Conservation (phyloP, 2,329 filamentous ascomycete genomes). For the Paraconiothyrium brasiliense region DNA sequence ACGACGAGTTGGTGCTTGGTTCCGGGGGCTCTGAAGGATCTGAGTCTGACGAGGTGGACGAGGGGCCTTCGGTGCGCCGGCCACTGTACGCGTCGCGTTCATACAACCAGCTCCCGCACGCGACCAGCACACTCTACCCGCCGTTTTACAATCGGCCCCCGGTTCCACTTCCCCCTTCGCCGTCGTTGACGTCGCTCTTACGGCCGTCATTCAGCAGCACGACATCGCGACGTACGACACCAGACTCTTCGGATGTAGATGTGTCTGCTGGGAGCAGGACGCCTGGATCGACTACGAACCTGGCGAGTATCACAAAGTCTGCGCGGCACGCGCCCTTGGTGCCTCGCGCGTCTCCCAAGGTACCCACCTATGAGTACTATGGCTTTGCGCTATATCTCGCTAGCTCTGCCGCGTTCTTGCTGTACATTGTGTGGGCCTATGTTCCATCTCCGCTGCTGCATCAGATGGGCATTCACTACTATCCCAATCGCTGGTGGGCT, state of each 20-base stretch:
- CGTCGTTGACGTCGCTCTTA: slow-evolving; percentile 89
- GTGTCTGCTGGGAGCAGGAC: slow-evolving; percentile 41
- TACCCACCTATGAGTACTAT: slow-evolving; percentile 99
- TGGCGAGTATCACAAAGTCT: slow-evolving; percentile 67
- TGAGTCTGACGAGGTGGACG: slow-evolving; percentile 39
- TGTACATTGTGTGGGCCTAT: slow-evolving; percentile 84
- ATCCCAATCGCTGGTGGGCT: slow-evolving; percentile 97
- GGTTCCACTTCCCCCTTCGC: slow-evolving; percentile 90
- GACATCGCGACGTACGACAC: slow-evolving; percentile 85
- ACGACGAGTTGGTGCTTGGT: slow-evolving; percentile 29
- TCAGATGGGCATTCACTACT: slow-evolving; percentile 93
- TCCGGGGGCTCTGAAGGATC: slow-evolving; percentile 31
- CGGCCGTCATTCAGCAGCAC: slow-evolving; percentile 70
- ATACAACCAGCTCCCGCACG: slow-evolving; percentile 54
- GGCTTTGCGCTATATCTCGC: slow-evolving; percentile 97
- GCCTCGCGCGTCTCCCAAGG: slow-evolving; percentile 86
- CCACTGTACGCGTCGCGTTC: slow-evolving; percentile 57
- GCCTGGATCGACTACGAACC: slow-evolving; percentile 61
- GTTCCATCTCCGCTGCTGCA: slow-evolving; percentile 91
- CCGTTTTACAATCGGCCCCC: slow-evolving; percentile 98
- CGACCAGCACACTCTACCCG: slow-evolving; percentile 65
- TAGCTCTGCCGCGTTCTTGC: slow-evolving; percentile 79
- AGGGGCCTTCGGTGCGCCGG: slow-evolving; percentile 31
- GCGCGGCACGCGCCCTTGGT: slow-evolving; percentile 70
- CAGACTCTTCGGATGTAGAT: slow-evolving; percentile 90